phyloP scores from a whole-genome alignment of 108 stramenopile species.

The Nannochloropsis granulata region DNA sequence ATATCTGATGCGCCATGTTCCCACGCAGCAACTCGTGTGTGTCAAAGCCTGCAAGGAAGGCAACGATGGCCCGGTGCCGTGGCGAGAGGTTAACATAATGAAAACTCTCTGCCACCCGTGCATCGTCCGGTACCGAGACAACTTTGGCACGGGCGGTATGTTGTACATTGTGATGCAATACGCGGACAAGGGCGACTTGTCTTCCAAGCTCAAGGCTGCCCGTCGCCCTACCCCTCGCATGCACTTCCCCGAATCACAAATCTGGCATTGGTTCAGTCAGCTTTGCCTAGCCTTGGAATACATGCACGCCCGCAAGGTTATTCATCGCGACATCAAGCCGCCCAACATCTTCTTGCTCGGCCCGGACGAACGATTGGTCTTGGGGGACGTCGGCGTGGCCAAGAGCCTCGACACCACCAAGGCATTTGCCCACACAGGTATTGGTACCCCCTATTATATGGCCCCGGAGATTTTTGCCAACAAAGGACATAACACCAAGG shows the following conservation, averaged over 20 bases:
- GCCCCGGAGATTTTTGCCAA: constrained; percentile 44
- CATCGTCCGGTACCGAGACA: constrained; percentile 41
- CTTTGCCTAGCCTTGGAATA: constrained; percentile 35
- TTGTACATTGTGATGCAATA: constrained; percentile 45
- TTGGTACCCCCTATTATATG: constrained; percentile 49
- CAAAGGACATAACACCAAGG: constrained; percentile 40
- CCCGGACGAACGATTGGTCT: constrained; percentile 31
- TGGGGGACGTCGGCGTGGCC: constrained; percentile 41
- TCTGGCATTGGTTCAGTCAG: constrained; percentile 45
- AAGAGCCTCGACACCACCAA: constrained; percentile 37
- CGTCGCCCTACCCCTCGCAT: neutral
- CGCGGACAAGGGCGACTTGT: constrained; percentile 44
- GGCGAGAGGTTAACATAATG: constrained; percentile 38
- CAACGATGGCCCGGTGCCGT: constrained; percentile 21
- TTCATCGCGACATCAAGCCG: constrained; percentile 44
- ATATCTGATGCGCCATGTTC: constrained; percentile 40
- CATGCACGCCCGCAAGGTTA: constrained; percentile 35
- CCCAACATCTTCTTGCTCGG: constrained; percentile 42
- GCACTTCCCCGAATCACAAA: constrained; percentile 26
- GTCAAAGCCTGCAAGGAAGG: constrained; percentile 37
- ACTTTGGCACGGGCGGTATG: neutral
- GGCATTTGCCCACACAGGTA: constrained; percentile 39
- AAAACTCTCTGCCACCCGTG: constrained; percentile 34
- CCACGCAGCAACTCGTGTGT: constrained; percentile 30
- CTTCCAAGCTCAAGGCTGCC: constrained; percentile 4